Conservation (phyloP, 2,329 filamentous ascomycete genomes). For the Aspergillus ochraceus region DNA sequence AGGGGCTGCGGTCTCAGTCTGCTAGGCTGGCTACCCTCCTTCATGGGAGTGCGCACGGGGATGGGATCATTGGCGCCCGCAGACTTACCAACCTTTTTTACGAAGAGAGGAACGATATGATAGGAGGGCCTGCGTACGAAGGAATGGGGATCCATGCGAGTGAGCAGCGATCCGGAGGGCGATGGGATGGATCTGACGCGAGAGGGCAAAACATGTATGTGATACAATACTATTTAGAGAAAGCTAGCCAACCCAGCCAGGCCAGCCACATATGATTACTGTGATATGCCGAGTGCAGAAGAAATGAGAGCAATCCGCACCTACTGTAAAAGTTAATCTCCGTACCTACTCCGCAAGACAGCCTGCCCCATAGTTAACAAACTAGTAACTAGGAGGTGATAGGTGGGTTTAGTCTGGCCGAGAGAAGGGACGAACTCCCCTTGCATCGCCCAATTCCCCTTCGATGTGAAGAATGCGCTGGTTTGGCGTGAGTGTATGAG, state of each 20-base stretch:
- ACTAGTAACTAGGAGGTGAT: not conserved
- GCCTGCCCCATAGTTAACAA: too few species aligned
- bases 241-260: not conserved
- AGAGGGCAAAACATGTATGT: too few species aligned
- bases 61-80: not conserved
- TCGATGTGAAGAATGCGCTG: not conserved
- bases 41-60: not conserved
- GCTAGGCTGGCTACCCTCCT: not conserved
- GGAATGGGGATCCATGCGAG: not conserved
- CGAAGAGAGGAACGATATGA: not conserved
- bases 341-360: too few species aligned
- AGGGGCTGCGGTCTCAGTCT: too few species aligned
- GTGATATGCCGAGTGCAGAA: not conserved
- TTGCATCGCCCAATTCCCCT: not conserved
- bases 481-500: not conserved
- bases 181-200: not conserved
- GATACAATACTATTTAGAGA: not conserved
- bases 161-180: not conserved
- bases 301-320: too few species aligned
- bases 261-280: not conserved
- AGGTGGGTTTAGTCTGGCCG: not conserved
- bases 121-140: not conserved
- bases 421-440: not conserved
- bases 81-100: not conserved
- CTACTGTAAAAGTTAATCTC: too few species aligned